A percentile compares a stretch with the other conserved stretches of the same genome.
phyloP scores from a whole-genome alignment of 83 land plant genomes.

The Picea abies region DNA sequence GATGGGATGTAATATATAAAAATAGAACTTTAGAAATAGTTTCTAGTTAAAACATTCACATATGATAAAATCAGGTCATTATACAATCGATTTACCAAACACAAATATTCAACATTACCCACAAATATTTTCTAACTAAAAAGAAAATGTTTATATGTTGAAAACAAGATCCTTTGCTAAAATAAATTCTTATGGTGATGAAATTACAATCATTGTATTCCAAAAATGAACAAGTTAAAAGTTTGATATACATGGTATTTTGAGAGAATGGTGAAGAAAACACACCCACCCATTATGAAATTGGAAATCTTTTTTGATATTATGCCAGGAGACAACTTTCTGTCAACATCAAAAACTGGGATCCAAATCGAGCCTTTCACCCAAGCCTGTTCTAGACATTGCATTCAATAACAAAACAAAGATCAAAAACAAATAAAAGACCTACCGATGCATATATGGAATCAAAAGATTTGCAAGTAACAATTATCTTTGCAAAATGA shows the following conservation, averaged over 20 bases:
- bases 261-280: not conserved
- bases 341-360: slow-evolving; percentile 88
- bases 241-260: not conserved
- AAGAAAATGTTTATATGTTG: not conserved
- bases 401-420: not conserved
- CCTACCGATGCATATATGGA: not conserved
- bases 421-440: not conserved
- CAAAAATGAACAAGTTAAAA: not conserved
- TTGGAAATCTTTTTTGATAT: slow-evolving; percentile 67
- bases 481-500: not conserved
- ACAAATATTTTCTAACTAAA: no score
- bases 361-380: slow-evolving; percentile 87
- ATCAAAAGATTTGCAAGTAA: not conserved
- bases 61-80: no score
- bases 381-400: slow-evolving; percentile 61
- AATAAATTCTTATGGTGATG: no score
- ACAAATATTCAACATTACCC: no score
- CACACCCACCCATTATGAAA: slow-evolving; percentile 74
- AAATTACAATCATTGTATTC: not conserved
- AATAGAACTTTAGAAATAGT: no score
- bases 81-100: no score
- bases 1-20: no score
- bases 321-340: slow-evolving; percentile 48
- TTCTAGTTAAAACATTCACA: no score
- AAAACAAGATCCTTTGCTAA: not conserved